These are phyloP conservation scores for Athelia psychrophila DNA, from an alignment of 1,284 basidiomycete species.

Conservation along the genomic window DNA sequence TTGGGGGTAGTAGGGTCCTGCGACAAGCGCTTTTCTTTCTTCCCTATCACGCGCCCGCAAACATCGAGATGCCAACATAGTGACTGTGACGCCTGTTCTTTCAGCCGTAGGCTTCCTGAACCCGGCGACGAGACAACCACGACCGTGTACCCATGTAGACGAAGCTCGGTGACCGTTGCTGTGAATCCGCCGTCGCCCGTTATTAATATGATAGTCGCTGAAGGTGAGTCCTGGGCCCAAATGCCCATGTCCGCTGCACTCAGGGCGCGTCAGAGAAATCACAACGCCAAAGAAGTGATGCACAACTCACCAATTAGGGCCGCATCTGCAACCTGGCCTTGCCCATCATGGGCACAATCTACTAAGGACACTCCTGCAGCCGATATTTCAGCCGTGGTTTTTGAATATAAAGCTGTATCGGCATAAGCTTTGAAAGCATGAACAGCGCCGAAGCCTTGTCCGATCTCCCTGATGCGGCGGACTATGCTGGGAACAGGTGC, in stretches of 20 bases:
- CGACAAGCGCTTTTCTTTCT: background rate
- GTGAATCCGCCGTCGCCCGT: conserved; percentile 47
- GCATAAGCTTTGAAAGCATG: conserved; percentile 40
- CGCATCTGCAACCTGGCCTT: conserved; percentile 42
- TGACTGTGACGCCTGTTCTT: conserved; percentile 2
- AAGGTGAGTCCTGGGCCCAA: conserved; percentile 42
- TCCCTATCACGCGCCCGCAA: background rate
- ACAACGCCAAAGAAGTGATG: conserved; percentile 1
- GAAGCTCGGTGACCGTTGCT: conserved; percentile 39
- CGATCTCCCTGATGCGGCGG: conserved; percentile 26
- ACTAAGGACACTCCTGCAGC: conserved; percentile 56
- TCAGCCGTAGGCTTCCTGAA: conserved; percentile 14
- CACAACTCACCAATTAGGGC: conserved; percentile 32
- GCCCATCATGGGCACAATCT: conserved; percentile 56
- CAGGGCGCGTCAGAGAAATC: background rate
- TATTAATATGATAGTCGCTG: conserved; percentile 42
- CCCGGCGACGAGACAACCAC: conserved; percentile 32
- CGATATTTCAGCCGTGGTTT: conserved; percentile 43
- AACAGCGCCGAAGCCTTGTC: conserved; percentile 28
- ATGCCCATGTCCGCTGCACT: conserved; percentile 43
- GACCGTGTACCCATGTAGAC: conserved; percentile 38
- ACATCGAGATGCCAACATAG: conserved; percentile 5
- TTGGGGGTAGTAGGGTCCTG: background rate
- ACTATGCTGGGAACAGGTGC: conserved; percentile 30
- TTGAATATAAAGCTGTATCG: conserved; percentile 32